Base-by-base conservation (phyloP, 2,329 filamentous ascomycete species). In the Fonsecaea erecta region DNA sequence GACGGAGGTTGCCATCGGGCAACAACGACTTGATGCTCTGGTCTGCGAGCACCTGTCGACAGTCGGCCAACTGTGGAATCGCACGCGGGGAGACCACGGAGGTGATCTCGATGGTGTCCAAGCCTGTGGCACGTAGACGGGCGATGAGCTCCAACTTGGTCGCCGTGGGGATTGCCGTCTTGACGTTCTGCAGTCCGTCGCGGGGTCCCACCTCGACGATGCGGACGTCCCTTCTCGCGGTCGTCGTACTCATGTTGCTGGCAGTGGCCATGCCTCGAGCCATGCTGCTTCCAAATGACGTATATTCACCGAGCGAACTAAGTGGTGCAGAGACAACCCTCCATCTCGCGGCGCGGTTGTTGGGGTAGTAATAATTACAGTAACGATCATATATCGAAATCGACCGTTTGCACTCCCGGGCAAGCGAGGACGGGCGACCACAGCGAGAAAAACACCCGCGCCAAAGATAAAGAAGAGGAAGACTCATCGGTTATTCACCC, bases 161-260 rank as follows among this genome's bases (percentile, higher is more conserved):
- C 6, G 83, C 81, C 11, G 91, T 80, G 0, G 90, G 82, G 68
- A 96, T 89, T 30, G 82, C 82, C 68, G 82, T 85, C 78, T 90
- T 90, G 80, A 95, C 90, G 74, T 95, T 96, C 75, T 96, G 92
- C 60, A 96, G 79, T n/a, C 92, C 92, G 80, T 96, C 92, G 70
- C 92, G 84, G 35, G 92, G 91, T 8, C 91, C 91, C 68, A 96
- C 92, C 80, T 96, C 92, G 67, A 95, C 88, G 43, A 96, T 88
- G 46, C 83, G 79, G 43, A 86, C 81, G 12, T n/a, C 28, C 16
- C 28, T 43, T 8, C 3, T 37, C 26, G 8, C n/a, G n/a, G n/a
- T 3, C 28, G 28, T 30, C 28, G 3, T 3, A 30, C 8, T 30
- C 28, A 30, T 30, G 28, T 8, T 30, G 28, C 18, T 48, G 5